phyloP scores from a whole-genome alignment of 1,284 basidiomycete species.

The Singerocomus inundabilis region DNA sequence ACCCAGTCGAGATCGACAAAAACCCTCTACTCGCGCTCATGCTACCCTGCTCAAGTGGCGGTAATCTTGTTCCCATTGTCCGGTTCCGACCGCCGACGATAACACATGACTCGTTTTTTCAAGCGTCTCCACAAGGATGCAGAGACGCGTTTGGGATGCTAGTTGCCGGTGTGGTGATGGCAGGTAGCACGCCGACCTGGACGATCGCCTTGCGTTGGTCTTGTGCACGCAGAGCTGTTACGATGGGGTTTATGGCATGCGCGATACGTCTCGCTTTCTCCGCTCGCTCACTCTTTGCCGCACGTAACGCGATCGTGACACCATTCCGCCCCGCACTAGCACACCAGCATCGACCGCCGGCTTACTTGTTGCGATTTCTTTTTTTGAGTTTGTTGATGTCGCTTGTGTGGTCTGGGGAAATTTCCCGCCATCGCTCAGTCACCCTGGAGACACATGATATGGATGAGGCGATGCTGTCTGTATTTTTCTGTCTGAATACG shows the following conservation, averaged over 20 bases:
- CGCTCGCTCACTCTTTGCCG: background rate
- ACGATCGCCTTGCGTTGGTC: conserved; percentile 2
- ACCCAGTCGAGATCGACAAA: conserved; percentile 11
- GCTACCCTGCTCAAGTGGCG: conserved; percentile 16
- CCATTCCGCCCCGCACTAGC: conserved; percentile 4
- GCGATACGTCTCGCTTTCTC: background rate
- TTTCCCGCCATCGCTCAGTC: background rate
- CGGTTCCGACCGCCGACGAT: background rate
- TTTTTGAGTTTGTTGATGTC: background rate
- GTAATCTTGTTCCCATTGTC: conserved; percentile 21
- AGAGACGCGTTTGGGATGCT: too few species aligned
- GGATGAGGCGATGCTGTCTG: too few species aligned
- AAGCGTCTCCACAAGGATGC: background rate
- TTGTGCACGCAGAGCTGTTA: conserved; percentile 4
- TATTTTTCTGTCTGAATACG: too few species aligned
- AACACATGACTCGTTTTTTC: background rate
- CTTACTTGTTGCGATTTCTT: background rate
- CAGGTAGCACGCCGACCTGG: conserved; percentile 3
- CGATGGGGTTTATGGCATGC: conserved; percentile 21
- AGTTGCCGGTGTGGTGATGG: too few species aligned
- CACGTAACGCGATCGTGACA: conserved; percentile 7
- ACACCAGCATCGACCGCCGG: conserved; percentile 5
- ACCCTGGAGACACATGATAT: background rate
- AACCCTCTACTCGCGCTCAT: conserved; percentile 15
- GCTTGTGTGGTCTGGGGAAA: background rate